phyloP scores from a whole-genome alignment of 257 asterid species.

The Ilex aquifolium region DNA sequence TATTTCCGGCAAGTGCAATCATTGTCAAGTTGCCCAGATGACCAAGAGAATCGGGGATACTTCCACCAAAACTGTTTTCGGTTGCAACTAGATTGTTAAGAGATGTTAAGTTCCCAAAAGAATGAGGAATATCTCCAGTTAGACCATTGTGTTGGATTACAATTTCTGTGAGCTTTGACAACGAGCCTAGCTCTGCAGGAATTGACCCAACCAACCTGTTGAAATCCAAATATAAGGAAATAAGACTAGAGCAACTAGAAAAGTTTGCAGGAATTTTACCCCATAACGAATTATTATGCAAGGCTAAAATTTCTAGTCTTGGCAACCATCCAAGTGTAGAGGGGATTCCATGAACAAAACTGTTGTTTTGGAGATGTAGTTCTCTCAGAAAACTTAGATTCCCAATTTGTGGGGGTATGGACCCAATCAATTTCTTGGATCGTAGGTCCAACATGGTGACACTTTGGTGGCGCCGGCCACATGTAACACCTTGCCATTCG shows the following conservation, averaged over 20 bases:
- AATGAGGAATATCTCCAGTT: not conserved
- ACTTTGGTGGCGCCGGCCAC: conserved; percentile 11
- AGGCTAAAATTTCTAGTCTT: not conserved
- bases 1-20: not conserved
- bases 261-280: not conserved
- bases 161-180: not conserved
- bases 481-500: conserved; percentile 22
- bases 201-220: not conserved
- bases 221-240: not conserved
- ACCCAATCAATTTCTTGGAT: not conserved
- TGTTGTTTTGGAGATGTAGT: not conserved
- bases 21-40: not conserved
- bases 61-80: not conserved
- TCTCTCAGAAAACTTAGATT: not conserved
- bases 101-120: not conserved
- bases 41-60: not conserved
- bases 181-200: not conserved
- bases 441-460: conserved; percentile 7
- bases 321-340: not conserved
- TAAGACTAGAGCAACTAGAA: not conserved
- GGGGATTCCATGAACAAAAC: not conserved
- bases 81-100: not conserved
- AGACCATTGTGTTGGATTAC: not conserved
- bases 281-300: not conserved
- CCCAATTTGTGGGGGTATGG: not conserved